Evolutionary conservation across 805 yeast genomes (phyloP), one percentile per base, ranked within the genome.

Genomic region (Sugiyamaella lignohabitans): DNA sequence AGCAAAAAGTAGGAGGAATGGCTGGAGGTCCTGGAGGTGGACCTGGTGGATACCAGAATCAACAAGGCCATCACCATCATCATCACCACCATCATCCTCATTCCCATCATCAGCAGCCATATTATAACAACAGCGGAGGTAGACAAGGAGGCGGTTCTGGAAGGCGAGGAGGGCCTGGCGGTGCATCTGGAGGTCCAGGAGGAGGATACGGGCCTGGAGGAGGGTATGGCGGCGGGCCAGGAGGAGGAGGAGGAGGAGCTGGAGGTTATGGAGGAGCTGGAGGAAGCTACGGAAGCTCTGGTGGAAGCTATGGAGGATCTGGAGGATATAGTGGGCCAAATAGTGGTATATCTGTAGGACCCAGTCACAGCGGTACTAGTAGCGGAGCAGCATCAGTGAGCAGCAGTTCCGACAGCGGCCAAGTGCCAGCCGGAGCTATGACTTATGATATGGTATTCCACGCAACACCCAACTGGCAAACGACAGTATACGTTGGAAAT

Each of bases 401-500:
- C 35, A 21, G 22, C 16, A 16, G 40, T 47, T 14, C 45, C 22
- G 29, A 6, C 11, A 27, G 30, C 11, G 30, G 30, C 30, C n/a
- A n/a, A n/a, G n/a, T n/a, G n/a, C 30, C 30, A 6, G 30, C 10
- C 11, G 30, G 30, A 27, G 11, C 30, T 11, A 5, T 14, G 11
- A 71, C 79, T 41, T 84, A 78, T 61, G 93, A 85, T 45, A 69
- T 77, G 43, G 83, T 87, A 42, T 68, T 84, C 50, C 74, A 86
- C 66, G 89, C 84, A 64, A 72, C 93, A 4, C 94, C 95, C 38
- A 73, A 76, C 47, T 83, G 87, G 87, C 83, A 81, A 53, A 82
- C 91, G 5, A 87, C 95, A 3, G 93, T 87, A 24, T 87, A 87
- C 61, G 70, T 87, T 49, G 96, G 96, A 38, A 87, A 87, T 64